Evolutionary conservation across 2,329 filamentous ascomycete genomes (phyloP), one percentile per base, ranked within the genome.

Genomic region (Rugonectria rugulosa): DNA sequence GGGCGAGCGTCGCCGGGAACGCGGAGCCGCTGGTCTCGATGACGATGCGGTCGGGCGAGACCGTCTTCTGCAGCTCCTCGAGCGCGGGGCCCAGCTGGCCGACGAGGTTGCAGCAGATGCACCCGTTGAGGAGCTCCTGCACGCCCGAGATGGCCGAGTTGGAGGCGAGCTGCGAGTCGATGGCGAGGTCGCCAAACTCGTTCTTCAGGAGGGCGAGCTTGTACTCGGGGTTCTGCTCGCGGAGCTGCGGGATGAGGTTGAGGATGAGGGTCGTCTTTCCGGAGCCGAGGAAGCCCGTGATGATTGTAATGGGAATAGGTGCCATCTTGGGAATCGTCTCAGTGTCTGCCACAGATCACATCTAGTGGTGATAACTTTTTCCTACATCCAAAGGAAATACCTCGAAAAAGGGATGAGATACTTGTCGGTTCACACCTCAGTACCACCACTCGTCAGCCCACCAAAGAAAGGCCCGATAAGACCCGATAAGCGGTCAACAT

Each of bases 41-140:
- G 47, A 99, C 86, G 73, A 99, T 95, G 51, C 95, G 85, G 71
- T 97, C 90, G 0, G 92, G 94, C 5, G 60, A 55, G 27, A 80
- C 73, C 12, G 72, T 73, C 20, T 77, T 73, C 45, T 84, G 83
- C 34, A 99, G 86, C 69, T 95, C 88, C 37, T 83, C 77, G 15
- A 99, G 86, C 2, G 94, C 93, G 42, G 89, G 87, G 56, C 86
- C 85, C 7, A 99, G 86, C 73, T 96, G 91, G 14, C 95, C 95
- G 57, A 99, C 94, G 21, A 98, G 88, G 72, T 98, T 98, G 79
- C 95, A 99, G 84, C 95, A 99, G 75, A 99, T 98, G 77, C 95
- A 98, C 63, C 94, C 95, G 73, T 97, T 96, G 49, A 99, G 88
- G 1, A 99, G 83, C 75, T 99, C 95, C 67, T 90, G 90, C 5